Evolutionary conservation across 2,329 filamentous ascomycete species (phyloP), one percentile per base, ranked within the genome.

Genomic region (Fusarium camptoceras): DNA sequence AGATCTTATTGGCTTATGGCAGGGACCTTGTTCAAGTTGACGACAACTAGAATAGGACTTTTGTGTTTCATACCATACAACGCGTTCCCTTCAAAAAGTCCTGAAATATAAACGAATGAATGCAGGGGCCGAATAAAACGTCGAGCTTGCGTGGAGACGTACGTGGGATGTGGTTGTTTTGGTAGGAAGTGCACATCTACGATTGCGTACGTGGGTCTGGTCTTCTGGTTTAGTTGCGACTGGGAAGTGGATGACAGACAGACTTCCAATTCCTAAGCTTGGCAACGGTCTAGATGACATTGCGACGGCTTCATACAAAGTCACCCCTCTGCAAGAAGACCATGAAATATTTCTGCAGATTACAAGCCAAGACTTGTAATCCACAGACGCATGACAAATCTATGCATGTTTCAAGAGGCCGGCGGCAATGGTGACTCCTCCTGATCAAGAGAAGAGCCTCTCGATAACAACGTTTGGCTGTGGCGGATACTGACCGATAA

Each of bases 91-190:
- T 37, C 34, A 10, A n/a, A 56, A 49, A 39, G 55, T 55, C 57
- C 55, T 49, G 12, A 18, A 22, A 16, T 41, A 55, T 39, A 34
- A 51, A 59, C 20, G 46, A 61, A 41, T 34, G 49, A 54, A 54
- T 41, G 51, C 54, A 67, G 73, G 61, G 67, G 73, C 55, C 70
- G 65, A 64, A 44, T 59, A 70, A 71, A 66, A 57, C 55, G 51
- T 46, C 37, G 25, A 59, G 68, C 55, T 73, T 74, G 70, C 72
- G 73, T 70, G 71, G 69, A 71, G 68, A 70, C 59, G 55, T 73
- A 64, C 59, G 51, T 57, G 54, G 60, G 20, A 25, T 15, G 42
- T 67, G 49, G 46, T 49, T 57, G 44, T 27, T 54, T 50, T 44
- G 37, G 39, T 58, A 30, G 34, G 61, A 71, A 64, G 60, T 54